Evolutionary conservation across 1,284 basidiomycete species (phyloP).

Genomic region (Thelephora terrestris): DNA sequence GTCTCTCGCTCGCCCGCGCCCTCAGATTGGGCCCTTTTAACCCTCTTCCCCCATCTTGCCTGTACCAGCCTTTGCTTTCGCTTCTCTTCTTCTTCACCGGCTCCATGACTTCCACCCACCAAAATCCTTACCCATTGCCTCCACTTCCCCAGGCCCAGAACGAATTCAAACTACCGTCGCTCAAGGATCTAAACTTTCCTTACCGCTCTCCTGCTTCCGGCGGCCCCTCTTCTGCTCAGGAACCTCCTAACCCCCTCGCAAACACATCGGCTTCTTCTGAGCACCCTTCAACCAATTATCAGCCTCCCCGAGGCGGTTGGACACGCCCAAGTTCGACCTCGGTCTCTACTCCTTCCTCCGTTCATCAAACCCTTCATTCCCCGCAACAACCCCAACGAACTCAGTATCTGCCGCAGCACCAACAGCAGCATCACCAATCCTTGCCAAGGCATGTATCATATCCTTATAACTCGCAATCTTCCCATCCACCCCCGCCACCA

Average conservation of each 20-base stretch:
- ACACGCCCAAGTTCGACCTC: constrained; percentile 14
- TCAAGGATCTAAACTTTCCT: constrained; percentile 55
- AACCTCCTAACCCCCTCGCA: constrained; percentile 6
- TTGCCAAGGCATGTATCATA: constrained; percentile 6
- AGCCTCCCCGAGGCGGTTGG: constrained; percentile 5
- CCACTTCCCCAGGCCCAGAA: constrained; percentile 25
- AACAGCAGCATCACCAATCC: constrained; percentile 7
- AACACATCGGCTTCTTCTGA: constrained; percentile 7
- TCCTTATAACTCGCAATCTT: constrained; percentile 8
- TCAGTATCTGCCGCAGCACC: constrained; percentile 10
- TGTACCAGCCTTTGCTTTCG: too few relatives aligned
- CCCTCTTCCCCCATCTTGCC: constrained; percentile 5
- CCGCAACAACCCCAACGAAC: constrained; percentile 10
- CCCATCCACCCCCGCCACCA: constrained; percentile 5
- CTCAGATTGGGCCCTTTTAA: neutral
- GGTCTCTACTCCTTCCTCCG: constrained; percentile 13
- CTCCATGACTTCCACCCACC: constrained; percentile 23
- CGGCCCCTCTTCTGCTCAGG: constrained; percentile 13
- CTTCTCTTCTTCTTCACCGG: neutral
- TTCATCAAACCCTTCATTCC: constrained; percentile 4
- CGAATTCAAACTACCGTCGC: constrained; percentile 49
- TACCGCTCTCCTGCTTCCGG: constrained; percentile 24
- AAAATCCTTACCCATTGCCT: constrained; percentile 20
- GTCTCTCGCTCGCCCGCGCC: too few relatives aligned
- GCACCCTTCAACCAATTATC: constrained; percentile 9